phyloP scores from a whole-genome alignment of 192 early-diverging fungal genomes.

The Gigaspora rosea region DNA sequence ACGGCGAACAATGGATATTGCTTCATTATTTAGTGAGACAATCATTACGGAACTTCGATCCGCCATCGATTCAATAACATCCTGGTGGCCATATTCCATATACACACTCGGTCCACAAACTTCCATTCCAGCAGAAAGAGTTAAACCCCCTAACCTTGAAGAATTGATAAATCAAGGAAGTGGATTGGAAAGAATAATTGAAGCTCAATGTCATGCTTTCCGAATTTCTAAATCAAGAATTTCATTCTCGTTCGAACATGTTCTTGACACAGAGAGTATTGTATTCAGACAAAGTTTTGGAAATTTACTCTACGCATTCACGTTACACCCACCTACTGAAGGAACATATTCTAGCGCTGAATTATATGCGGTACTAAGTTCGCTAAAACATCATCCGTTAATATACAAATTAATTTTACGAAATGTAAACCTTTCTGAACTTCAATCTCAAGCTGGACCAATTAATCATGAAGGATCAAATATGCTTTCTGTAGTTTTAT shows the following conservation, averaged over 20 bases:
- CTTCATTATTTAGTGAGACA: background rate
- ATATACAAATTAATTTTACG: slow-evolving; percentile 15
- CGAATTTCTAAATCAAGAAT: background rate
- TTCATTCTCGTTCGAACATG: background rate
- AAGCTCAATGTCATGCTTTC: slow-evolving; percentile 25
- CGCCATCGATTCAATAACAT: slow-evolving; percentile 18
- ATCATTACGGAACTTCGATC: background rate
- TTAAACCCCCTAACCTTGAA: background rate
- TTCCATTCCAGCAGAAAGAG: background rate
- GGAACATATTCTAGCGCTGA: background rate
- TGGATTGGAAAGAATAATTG: slow-evolving; percentile 26
- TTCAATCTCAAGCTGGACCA: slow-evolving; percentile 1
- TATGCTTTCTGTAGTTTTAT: slow-evolving; percentile 5
- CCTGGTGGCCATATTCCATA: slow-evolving; percentile 7
- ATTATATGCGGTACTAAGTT: slow-evolving; percentile 10
- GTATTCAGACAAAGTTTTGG: background rate
- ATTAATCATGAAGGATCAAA: background rate
- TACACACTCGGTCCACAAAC: slow-evolving; percentile 3
- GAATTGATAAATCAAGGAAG: background rate
- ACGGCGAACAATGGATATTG: background rate
- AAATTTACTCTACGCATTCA: slow-evolving; percentile 1
- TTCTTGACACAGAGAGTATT: background rate
- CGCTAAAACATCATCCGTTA: slow-evolving; percentile 22
- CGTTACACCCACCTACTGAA: background rate
- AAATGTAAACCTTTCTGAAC: slow-evolving; percentile 15